These are phyloP conservation scores for Neurospora hispaniola DNA, from an alignment of 495 filamentous ascomycete species.

Conservation along the genomic window DNA sequence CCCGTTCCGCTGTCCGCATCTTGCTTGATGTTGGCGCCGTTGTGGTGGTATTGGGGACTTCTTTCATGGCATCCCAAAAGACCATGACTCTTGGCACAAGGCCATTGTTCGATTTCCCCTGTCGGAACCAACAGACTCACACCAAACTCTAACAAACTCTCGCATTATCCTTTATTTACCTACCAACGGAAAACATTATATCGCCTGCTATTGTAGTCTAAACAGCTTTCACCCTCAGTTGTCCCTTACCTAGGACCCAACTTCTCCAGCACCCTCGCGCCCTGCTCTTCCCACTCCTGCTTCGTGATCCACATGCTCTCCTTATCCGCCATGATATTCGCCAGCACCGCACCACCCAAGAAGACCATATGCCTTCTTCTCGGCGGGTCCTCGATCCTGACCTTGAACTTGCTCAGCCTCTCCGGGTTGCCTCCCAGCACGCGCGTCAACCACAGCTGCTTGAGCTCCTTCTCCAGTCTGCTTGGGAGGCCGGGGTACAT, in stretches of 20 bases:
- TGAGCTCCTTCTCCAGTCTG: slow-evolving; percentile 93
- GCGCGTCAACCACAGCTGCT: slow-evolving; percentile 94
- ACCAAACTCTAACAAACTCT: background rate
- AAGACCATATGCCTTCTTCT: slow-evolving; percentile 98
- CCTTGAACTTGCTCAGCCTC: slow-evolving; percentile 95
- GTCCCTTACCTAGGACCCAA: slow-evolving; percentile 60
- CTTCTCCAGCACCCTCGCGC: slow-evolving; percentile 76
- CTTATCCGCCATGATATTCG: slow-evolving; percentile 98
- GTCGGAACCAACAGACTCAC: background rate
- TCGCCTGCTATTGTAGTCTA: background rate
- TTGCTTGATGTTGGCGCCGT: background rate
- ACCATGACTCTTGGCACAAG: background rate
- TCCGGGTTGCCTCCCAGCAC: slow-evolving; percentile 85
- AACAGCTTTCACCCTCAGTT: background rate
- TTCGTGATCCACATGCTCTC: slow-evolving; percentile 98
- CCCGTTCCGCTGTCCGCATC: background rate
- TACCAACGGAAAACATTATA: background rate
- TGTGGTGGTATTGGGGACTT: background rate
- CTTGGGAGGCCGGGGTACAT: slow-evolving; percentile 98
- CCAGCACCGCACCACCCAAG: slow-evolving; percentile 89
- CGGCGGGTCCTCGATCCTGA: slow-evolving; percentile 95
- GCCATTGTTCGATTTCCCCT: background rate
- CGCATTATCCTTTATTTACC: background rate
- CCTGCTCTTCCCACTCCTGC: slow-evolving; percentile 93
- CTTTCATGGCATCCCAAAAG: background rate